These are phyloP conservation scores for Aspergillus sergii DNA, from an alignment of 2,329 filamentous ascomycete genomes.

Conservation along the genomic window DNA sequence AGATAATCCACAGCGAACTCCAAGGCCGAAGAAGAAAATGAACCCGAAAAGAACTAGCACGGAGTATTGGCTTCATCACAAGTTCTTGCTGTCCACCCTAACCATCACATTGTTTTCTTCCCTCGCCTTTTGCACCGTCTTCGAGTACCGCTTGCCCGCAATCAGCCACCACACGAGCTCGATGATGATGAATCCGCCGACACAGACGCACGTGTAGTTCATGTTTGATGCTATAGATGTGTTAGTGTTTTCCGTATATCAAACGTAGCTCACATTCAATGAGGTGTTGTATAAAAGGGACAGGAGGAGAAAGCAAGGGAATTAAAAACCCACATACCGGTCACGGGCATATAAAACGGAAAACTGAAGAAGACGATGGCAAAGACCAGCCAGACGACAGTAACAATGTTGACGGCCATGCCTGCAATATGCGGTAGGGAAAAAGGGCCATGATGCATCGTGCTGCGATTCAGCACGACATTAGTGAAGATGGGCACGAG, in stretches of 20 bases:
- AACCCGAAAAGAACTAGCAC: neutral
- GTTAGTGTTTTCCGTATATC: neutral
- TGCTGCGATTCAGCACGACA: constrained; percentile 47
- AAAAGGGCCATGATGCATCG: constrained; percentile 50
- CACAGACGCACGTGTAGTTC: constrained; percentile 54
- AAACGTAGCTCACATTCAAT: neutral
- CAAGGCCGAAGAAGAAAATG: neutral
- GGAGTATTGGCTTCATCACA: neutral
- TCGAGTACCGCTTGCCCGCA: constrained; percentile 42
- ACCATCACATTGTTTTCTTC: constrained; percentile 53
- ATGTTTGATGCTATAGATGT: constrained; percentile 39
- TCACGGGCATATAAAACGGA: constrained; percentile 42
- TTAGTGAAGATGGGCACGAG: constrained; percentile 52
- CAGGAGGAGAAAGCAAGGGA: neutral
- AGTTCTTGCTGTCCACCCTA: constrained; percentile 10
- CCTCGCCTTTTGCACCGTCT: constrained; percentile 38
- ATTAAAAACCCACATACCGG: constrained; percentile 14
- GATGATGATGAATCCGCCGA: constrained; percentile 45
- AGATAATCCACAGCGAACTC: neutral
- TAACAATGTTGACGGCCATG: constrained; percentile 47
- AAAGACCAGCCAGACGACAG: constrained; percentile 52
- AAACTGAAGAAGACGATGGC: constrained; percentile 55
- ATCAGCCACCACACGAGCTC: constrained; percentile 49
- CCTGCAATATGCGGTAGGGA: constrained; percentile 46
- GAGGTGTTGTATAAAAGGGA: neutral